Evolutionary conservation across 768 basidiomycete species (phyloP).

Genomic region (Cystobasidium onofrii): DNA sequence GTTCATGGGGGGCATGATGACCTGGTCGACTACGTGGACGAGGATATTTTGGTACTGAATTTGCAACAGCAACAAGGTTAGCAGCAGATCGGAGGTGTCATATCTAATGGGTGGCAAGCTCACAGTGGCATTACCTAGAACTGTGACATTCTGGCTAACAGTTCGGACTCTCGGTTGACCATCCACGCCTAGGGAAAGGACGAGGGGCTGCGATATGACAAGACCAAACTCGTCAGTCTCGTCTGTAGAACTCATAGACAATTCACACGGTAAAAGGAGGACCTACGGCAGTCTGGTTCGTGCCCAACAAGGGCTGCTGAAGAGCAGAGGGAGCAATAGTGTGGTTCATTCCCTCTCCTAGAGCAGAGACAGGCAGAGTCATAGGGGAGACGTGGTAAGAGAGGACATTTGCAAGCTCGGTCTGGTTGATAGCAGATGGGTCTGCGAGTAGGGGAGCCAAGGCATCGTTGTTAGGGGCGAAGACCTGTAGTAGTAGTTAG

Average conservation of each 20-base stretch:
- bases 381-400: conserved; percentile 45
- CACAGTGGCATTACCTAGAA: conserved; percentile 28
- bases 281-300: conserved; percentile 31
- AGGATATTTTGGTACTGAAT: conserved; percentile 29
- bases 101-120: not conserved
- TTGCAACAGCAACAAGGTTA: not conserved
- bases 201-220: conserved; percentile 39
- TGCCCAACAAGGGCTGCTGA: conserved; percentile 38
- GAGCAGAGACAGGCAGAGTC: conserved; percentile 37
- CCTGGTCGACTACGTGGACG: conserved; percentile 29
- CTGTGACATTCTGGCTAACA: conserved; percentile 40
- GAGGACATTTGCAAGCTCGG: conserved; percentile 43
- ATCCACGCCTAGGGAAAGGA: conserved; percentile 38
- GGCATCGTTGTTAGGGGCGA: conserved; percentile 44
- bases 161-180: conserved; percentile 18
- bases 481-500: conserved; percentile 36
- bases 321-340: conserved; percentile 45
- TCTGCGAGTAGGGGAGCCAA: conserved; percentile 40
- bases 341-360: conserved; percentile 40
- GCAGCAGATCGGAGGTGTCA: not conserved
- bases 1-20: conserved; percentile 42
- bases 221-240: no score
- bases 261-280: no score
- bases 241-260: no score
- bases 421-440: conserved; percentile 39